These are phyloP conservation scores for Boletus sensibilis DNA, from an alignment of 768 basidiomycete genomes.

Conservation along the genomic window DNA sequence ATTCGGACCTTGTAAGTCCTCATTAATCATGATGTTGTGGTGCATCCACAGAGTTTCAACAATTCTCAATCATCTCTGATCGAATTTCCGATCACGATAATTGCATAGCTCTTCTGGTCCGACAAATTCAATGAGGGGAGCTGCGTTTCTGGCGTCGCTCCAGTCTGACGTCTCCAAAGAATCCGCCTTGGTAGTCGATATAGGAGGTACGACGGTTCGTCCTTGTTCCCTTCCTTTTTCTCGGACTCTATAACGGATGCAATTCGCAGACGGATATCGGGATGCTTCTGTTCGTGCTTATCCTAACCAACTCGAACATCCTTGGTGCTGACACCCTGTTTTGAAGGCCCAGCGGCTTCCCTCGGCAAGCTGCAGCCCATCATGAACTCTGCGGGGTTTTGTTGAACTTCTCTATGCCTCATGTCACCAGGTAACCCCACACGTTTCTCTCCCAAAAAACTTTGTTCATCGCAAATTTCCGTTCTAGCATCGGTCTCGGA, in stretches of 20 bases:
- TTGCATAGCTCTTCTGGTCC: conserved; percentile 46
- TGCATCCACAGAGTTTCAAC: conserved; percentile 13
- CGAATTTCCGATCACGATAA: conserved; percentile 7
- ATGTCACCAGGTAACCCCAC: conserved; percentile 39
- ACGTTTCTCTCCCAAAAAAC: conserved; percentile 1
- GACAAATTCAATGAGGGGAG: conserved; percentile 71
- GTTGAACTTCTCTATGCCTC: conserved; percentile 61
- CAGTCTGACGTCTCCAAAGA: conserved; percentile 34
- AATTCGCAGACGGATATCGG: conserved; percentile 52
- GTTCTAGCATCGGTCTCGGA: conserved; percentile 55
- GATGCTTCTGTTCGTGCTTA: conserved; percentile 43
- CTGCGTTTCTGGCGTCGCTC: conserved; percentile 54
- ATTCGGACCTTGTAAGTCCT: conserved; percentile 53
- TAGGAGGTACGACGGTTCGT: conserved; percentile 59
- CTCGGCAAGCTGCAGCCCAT: conserved; percentile 60
- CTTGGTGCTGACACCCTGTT: conserved; percentile 12
- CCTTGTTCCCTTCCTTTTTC: conserved; percentile 5
- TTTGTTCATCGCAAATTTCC: conserved; percentile 1
- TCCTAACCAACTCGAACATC: background rate
- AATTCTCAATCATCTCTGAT: conserved; percentile 1
- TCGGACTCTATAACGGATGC: conserved; percentile 13
- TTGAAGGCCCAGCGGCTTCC: conserved; percentile 51
- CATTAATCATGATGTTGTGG: conserved; percentile 2
- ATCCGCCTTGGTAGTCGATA: conserved; percentile 54
- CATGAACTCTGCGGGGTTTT: conserved; percentile 60